Evolutionary conservation across 768 basidiomycete genomes (phyloP), one percentile per base, ranked within the genome.

Genomic region (Lactarius deliciosus): DNA sequence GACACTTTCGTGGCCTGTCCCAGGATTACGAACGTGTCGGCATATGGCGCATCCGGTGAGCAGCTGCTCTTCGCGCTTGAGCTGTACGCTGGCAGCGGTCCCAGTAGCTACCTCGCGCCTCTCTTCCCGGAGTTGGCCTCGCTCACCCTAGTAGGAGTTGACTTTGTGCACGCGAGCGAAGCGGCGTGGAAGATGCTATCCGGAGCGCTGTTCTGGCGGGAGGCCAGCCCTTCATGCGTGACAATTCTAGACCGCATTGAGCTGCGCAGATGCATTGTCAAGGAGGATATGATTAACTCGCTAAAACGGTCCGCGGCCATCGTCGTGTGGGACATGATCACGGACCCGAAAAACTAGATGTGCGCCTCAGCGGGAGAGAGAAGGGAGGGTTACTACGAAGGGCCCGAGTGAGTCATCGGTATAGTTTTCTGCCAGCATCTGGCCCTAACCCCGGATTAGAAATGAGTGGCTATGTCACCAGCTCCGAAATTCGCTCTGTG

Each of bases 241-340:
- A 67, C 66, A 41, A 67, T 67, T 25, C 41, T 67, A 15, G 66
- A 67, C 41, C 62, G 62, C 15, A 38, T 67, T 22, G 62, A 67
- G 53, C 34, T 67, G 32, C 66, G 66, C 43, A 25, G 22, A 25
- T 67, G 66, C 30, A 43, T 41, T 4, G 62, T 67, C 41, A n/a
- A 57, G 5, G 57, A 67, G 32, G 54, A 53, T 53, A 64, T 60
- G 62, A 25, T 64, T 41, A 57, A 60, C 5, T n/a, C 40, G 0
- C 9, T 67, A 57, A 56, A 64, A 45, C 47, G 47, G 57, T 67
- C 54, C 25, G 25, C 66, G 7, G 66, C 58, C 34, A 34, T 60
- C 53, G 66, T 67, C 53, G 66, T 67, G 5, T 67, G 66, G 62
- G 66, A 67, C 57, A 60, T 38, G 57, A 53, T 60, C 32, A 47